Conservation (phyloP, 345 rosid species). For the Hibiscus syriacus region DNA sequence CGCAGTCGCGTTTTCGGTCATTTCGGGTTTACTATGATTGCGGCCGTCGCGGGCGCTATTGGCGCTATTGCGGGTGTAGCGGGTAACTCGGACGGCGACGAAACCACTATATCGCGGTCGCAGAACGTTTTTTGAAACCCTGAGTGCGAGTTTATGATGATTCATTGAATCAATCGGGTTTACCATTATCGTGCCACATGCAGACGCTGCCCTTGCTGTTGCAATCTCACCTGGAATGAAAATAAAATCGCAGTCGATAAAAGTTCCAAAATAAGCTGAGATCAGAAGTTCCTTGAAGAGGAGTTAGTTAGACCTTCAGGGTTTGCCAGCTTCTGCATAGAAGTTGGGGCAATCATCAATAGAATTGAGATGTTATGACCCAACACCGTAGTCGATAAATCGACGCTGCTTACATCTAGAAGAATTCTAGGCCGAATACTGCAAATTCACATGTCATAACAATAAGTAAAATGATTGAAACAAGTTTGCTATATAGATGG, state of each 20-base stretch:
- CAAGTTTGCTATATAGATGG: not conserved
- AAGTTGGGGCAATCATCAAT: slow-evolving; percentile 73
- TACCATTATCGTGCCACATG: slow-evolving; percentile 78
- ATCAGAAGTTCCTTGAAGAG: not conserved
- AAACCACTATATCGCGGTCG: too few relatives aligned
- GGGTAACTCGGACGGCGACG: too few relatives aligned
- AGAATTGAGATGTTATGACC: slow-evolving; percentile 63
- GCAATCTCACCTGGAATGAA: slow-evolving; percentile 64
- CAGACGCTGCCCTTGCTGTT: slow-evolving; percentile 85
- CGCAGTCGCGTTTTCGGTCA: too few relatives aligned
- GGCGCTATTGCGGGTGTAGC: too few relatives aligned
- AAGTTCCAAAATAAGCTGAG: not conserved
- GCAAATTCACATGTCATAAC: slow-evolving; percentile 13
- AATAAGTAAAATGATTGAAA: not conserved
- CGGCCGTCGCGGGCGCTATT: too few relatives aligned
- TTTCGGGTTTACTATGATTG: too few relatives aligned
- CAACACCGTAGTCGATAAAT: slow-evolving; percentile 41
- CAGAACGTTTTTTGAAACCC: too few relatives aligned
- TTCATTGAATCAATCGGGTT: not conserved
- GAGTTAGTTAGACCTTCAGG: slow-evolving; percentile 46
- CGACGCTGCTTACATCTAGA: slow-evolving; percentile 57
- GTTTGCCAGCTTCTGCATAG: slow-evolving; percentile 57
- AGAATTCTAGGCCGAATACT: slow-evolving; percentile 76
- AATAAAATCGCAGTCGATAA: slow-evolving; percentile 9
- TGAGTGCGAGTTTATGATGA: too few relatives aligned